Evolutionary conservation across 192 early-diverging fungal species (phyloP), one percentile per base, ranked within the genome.

Genomic region (Linnemannia elongata): DNA sequence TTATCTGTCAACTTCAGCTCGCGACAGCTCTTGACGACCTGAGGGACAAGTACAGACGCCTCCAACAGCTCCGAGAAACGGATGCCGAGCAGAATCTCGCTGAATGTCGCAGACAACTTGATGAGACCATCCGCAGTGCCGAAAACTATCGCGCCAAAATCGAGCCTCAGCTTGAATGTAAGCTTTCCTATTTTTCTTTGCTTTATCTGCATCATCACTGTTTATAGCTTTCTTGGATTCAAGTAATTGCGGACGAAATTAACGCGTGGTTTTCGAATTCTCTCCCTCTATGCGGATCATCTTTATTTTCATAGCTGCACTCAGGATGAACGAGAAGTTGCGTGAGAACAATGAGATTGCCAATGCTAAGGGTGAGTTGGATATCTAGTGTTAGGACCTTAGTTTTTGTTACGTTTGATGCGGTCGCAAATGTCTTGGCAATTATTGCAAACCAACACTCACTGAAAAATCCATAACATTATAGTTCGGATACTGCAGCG

Each of bases 101-200:
- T 0, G 85, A 87, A 27, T 87, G 47, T 42, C 79, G 72, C 27
- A 44, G 30, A 54, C 77, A 87, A 47, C 76, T 87, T 12, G 79
- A 87, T 3, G 85, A 87, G 76, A 45, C 76, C 13, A 87, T 76
- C 18, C 75, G n/a, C 27, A 87, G 85, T 30, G 76, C 85, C 3
- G 85, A 74, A 15, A 80, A 87, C 47, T 87, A 87, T 49, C 79
- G 85, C 17, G 47, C 79, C 24, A 79, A 81, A 35, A 87, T 77
- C 15, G 85, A 87, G 66, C 85, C 75, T 12, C 85, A 81, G 36
- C 68, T 87, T 42, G 76, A 78, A 30, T 81, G 85, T 87, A 87
- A 52, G 79, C 22, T 27, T 72, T 9, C 77, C 4, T 38, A 41
- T 33, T 45, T 33, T 13, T 27, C 39, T 22, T 55, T n/a, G 45